These are phyloP conservation scores for Tolypocladium pustulatum DNA, from an alignment of 2,329 filamentous ascomycete species.

Conservation along the genomic window DNA sequence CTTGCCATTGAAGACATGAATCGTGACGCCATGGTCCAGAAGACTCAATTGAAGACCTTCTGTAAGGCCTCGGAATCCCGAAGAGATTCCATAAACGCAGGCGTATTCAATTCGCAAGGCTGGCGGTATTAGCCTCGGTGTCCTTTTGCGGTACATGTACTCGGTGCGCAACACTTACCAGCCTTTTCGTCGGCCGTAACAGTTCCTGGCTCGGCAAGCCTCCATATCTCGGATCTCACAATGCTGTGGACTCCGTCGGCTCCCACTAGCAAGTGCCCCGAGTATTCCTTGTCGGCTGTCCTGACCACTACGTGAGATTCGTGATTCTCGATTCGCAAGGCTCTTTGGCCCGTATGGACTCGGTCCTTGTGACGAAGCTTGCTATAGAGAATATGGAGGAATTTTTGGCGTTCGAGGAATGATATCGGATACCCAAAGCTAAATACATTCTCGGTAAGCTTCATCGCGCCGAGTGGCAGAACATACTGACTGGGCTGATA, in stretches of 20 bases:
- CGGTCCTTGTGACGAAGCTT: conserved; percentile 17
- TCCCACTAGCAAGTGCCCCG: conserved; percentile 23
- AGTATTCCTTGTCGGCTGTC: conserved; percentile 19
- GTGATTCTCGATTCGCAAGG: conserved; percentile 5
- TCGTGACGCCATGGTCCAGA: conserved; percentile 11
- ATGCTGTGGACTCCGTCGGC: conserved; percentile 28
- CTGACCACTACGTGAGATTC: conserved; percentile 13
- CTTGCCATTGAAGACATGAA: conserved; percentile 18
- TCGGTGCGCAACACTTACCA: neutral
- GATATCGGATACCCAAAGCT: conserved; percentile 17
- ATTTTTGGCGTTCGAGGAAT: conserved; percentile 23
- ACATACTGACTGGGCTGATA: conserved; percentile 3
- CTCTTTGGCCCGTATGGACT: conserved; percentile 8
- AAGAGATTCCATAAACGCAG: conserved; percentile 25
- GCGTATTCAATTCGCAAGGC: conserved; percentile 13
- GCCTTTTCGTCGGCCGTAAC: conserved; percentile 9
- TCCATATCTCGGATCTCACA: conserved; percentile 16
- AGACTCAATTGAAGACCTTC: conserved; percentile 9
- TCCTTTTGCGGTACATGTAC: neutral
- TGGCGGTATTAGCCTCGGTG: neutral
- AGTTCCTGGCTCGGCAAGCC: conserved; percentile 11
- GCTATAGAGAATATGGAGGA: conserved; percentile 22
- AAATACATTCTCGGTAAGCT: neutral
- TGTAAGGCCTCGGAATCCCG: conserved; percentile 10
- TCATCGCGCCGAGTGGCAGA: neutral